phyloP scores from a whole-genome alignment of 108 stramenopile genomes.

The Cyclotella kingstonii region DNA sequence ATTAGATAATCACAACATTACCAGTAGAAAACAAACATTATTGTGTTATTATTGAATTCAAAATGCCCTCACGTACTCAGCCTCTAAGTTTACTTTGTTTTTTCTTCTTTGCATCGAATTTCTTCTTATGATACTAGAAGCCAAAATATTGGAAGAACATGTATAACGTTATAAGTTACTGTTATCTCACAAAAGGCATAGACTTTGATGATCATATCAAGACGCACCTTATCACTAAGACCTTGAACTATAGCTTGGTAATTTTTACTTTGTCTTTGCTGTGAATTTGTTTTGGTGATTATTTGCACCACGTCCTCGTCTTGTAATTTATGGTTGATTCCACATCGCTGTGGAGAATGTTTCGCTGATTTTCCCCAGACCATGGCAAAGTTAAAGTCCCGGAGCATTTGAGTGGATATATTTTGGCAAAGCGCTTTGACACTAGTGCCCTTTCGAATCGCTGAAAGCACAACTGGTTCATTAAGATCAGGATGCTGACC shows the following conservation, averaged over 20 bases:
- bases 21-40: too few relatives aligned
- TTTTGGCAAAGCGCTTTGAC: slow-evolving; percentile 77
- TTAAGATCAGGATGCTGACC: slow-evolving; percentile 91
- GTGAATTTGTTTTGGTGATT: slow-evolving; percentile 93
- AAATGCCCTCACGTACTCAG: slow-evolving; percentile 19
- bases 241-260: slow-evolving; percentile 77
- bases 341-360: slow-evolving; percentile 96
- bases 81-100: slow-evolving; percentile 73
- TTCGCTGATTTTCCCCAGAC: slow-evolving; percentile 97
- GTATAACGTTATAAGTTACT: too few relatives aligned
- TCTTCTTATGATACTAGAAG: slow-evolving; percentile 81
- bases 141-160: not conserved
- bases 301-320: slow-evolving; percentile 99
- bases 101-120: slow-evolving; percentile 84
- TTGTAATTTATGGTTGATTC: slow-evolving; percentile 83
- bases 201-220: not conserved
- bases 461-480: slow-evolving; percentile 96
- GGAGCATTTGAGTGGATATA: slow-evolving; percentile 80
- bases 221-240: slow-evolving; percentile 64
- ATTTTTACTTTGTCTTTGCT: slow-evolving; percentile 91
- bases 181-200: not conserved
- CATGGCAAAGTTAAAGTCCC: slow-evolving; percentile 97
- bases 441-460: slow-evolving; percentile 84
- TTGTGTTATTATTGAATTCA: not conserved
- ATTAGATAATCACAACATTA: too few relatives aligned